These are phyloP conservation scores for Tuber magnatum DNA, from an alignment of 495 filamentous ascomycete species.

Conservation along the genomic window DNA sequence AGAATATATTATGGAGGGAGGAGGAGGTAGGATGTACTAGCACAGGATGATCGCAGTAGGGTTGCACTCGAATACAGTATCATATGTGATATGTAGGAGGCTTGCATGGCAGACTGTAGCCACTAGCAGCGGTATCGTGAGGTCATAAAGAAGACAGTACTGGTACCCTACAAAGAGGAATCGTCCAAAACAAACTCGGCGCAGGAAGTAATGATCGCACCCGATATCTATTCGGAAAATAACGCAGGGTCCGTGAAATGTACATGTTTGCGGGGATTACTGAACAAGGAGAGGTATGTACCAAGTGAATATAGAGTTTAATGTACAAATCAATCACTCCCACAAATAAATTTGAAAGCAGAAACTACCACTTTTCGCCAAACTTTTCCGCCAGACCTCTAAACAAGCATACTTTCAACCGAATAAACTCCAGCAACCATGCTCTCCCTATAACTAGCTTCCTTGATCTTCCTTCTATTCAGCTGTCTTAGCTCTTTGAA, in stretches of 20 bases:
- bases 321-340: not conserved
- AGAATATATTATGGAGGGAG: not conserved
- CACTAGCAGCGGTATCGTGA: not conserved
- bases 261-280: not conserved
- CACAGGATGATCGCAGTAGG: not conserved
- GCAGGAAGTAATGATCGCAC: not conserved
- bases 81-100: not conserved
- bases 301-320: not conserved
- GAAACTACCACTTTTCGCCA: not conserved
- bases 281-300: not conserved
- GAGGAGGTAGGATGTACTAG: not conserved
- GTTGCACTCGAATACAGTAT: no score
- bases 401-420: slow-evolving; percentile 40
- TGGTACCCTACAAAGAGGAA: not conserved
- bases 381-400: slow-evolving; percentile 5
- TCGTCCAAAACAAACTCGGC: not conserved
- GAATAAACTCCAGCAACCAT: slow-evolving; percentile 37
- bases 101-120: not conserved
- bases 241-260: not conserved
- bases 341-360: not conserved
- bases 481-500: slow-evolving; percentile 6
- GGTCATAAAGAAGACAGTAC: not conserved
- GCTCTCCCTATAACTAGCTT: slow-evolving; percentile 30
- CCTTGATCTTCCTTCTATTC: slow-evolving; percentile 21
- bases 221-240: not conserved